These are phyloP conservation scores for Lolium rigidum DNA, from an alignment of 176 grass and related monocot species.

Conservation along the genomic window DNA sequence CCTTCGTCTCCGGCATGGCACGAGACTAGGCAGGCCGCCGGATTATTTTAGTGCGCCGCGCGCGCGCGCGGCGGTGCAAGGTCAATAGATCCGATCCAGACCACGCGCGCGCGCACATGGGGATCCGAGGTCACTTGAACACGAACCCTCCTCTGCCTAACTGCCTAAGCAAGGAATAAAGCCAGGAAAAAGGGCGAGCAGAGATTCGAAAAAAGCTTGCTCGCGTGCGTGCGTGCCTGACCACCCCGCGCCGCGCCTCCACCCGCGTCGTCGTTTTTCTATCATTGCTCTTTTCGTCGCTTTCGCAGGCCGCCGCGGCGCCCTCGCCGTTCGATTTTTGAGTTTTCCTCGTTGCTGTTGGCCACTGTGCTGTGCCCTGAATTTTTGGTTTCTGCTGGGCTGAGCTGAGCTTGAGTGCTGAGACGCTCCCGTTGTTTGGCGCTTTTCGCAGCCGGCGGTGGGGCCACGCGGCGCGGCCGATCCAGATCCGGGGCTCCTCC, in stretches of 20 bases:
- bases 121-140: constrained; percentile 21
- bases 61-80: background rate
- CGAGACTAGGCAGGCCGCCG: background rate
- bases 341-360: background rate
- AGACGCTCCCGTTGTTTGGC: constrained; percentile 31
- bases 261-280: constrained; percentile 47
- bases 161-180: constrained; percentile 47
- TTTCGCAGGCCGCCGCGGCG: constrained; percentile 28
- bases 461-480: constrained; percentile 43
- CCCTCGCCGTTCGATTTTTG: constrained; percentile 35
- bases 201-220: constrained; percentile 40
- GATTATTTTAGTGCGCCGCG: constrained; percentile 26
- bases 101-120: constrained; percentile 14
- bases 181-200: constrained; percentile 21
- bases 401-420: background rate
- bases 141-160: background rate
- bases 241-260: too few species aligned
- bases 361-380: constrained; percentile 36
- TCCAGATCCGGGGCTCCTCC: constrained; percentile 53
- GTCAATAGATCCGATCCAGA: constrained; percentile 56
- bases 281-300: constrained; percentile 49
- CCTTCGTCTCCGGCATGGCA: background rate
- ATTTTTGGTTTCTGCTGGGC: background rate
- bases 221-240: too few species aligned
- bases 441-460: constrained; percentile 43